Base-by-base conservation (phyloP, 2,329 filamentous ascomycete genomes). In the Intubia oerlemansii region DNA sequence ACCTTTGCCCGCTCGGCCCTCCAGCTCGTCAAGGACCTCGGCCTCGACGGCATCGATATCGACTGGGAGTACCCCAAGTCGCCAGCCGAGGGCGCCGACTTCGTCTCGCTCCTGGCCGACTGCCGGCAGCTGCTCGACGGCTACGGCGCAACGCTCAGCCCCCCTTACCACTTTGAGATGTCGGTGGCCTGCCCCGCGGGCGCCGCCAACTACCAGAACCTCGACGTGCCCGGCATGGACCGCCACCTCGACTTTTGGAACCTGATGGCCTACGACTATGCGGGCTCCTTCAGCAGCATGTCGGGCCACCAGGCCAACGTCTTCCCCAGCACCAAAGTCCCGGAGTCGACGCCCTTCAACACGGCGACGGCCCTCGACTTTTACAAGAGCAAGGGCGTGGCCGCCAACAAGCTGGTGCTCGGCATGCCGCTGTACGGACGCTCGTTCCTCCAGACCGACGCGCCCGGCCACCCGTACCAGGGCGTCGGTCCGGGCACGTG, bases 341-440 rank as follows among this genome's bases (percentile, higher is more conserved):
- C 77, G 0, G 39, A 49, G 1, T 57, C 59, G 29, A 93, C 85
- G 0, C 82, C 82, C 0, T 92, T 84, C 53, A 80, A 66, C 50
- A 79, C 76, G 3, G 54, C 66, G 4, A 55, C 60, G 1, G 82
- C 84, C 0, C 53, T 95, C 6, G 53, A 68, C 10, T 60, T 68
- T 40, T 95, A 93, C 52, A 54, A 64, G 11, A 44, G 52, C 2
- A 59, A 63, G 10, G 72, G 73, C 6, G 69, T 93, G 0, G 44
- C 60, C 0, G 45, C 69, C 0, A 44, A 57, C 35, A 93, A 92
- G 52, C 66, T 95, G 30, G 77, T 92, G 4, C 49, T 93, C 10
- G 84, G 85, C 3, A 85, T 93, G 76, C 84, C 85, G 3, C 56
- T 95, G 10, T 95, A 93, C 45, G 85, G 85, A 2, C 76, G 82